Evolutionary conservation across 2,329 filamentous ascomycete species (phyloP), one percentile per base, ranked within the genome.

Genomic region (Ceratocystis huliohia): DNA sequence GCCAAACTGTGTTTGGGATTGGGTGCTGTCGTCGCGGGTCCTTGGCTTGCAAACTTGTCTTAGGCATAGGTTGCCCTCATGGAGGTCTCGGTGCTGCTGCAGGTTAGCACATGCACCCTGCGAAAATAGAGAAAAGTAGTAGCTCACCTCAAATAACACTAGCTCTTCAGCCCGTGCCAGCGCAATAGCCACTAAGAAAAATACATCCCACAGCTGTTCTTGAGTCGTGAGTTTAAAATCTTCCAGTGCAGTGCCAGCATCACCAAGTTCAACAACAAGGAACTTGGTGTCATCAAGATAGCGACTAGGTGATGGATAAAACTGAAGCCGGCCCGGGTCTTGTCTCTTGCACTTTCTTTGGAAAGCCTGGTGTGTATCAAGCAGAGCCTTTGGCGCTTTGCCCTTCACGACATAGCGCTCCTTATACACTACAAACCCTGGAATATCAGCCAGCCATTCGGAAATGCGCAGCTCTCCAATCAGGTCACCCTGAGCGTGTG

Each of bases 401-500:
- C 84, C 84, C 70, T 79, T 75, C 1, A 86, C 81, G 37, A 86
- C 74, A 67, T 86, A 85, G 6, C 82, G 78, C 71, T 85, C 83
- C 73, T 87, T 87, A 75, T 86, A 87, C 20, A 84, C 78, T 41
- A 86, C 83, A 68, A 86, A 87, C 0, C 84, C 84, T 0, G 84
- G 84, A 13, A 87, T 81, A 68, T 84, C 83, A 20, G 84, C 82
- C 20, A 87, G 75, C 76, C 81, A 82, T 72, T 87, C 84, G 1
- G 84, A 86, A 59, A 87, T 86, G 62, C 79, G 77, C 25, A 87
- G 76, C 71, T 87, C 84, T 28, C 83, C 83, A 2, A 79, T 74
- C 37, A 87, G 76, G 70, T 83, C 81, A 1, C 77, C 76, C 67
- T 82, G 80, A 1, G 75, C 74, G 67, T 83, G 83, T 0, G 83